Evolutionary conservation across 495 filamentous ascomycete species (phyloP).

Genomic region (Penicillium malachiteum): DNA sequence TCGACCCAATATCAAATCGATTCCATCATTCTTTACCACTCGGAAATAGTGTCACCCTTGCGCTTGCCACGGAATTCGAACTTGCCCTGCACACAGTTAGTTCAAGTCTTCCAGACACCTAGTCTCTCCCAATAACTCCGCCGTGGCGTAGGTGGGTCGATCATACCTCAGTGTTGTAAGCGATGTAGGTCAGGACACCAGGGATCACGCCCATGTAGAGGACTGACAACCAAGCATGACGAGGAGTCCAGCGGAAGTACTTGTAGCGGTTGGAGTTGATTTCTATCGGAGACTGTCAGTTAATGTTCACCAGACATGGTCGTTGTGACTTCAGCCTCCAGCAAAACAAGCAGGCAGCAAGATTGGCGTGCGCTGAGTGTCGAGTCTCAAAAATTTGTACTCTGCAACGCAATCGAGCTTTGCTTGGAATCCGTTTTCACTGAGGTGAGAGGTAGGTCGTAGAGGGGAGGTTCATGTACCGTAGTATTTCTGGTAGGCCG

Average conservation of each 20-base stretch:
- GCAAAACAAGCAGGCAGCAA: not conserved
- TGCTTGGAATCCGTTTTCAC: not conserved
- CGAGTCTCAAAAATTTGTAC: not conserved
- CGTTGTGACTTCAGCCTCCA: not conserved
- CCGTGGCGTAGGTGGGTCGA: not conserved
- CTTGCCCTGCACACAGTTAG: conserved; percentile 64
- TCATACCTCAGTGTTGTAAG: conserved; percentile 80
- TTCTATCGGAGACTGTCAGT: conserved; percentile 52
- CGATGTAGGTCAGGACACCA: conserved; percentile 62
- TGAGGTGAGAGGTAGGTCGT: conserved; percentile 2
- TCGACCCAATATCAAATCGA: conserved; percentile 3
- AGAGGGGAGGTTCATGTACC: conserved; percentile 48
- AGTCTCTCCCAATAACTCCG: too few species aligned
- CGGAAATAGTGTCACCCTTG: conserved; percentile 72
- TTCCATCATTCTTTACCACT: conserved; percentile 54
- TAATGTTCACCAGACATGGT: not conserved
- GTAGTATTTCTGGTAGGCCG: conserved; percentile 72
- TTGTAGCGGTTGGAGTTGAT: conserved; percentile 84
- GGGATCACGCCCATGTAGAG: conserved; percentile 73
- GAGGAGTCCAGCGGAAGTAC: conserved; percentile 89
- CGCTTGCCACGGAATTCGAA: conserved; percentile 84
- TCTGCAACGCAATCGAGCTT: not conserved
- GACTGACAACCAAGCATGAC: conserved; percentile 76
- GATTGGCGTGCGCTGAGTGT: not conserved
- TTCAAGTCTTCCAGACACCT: not conserved